A percentile compares a stretch with the other conserved stretches of the same genome.
phyloP scores from a whole-genome alignment of 2,329 filamentous ascomycete genomes.

The Penicillium sp. region DNA sequence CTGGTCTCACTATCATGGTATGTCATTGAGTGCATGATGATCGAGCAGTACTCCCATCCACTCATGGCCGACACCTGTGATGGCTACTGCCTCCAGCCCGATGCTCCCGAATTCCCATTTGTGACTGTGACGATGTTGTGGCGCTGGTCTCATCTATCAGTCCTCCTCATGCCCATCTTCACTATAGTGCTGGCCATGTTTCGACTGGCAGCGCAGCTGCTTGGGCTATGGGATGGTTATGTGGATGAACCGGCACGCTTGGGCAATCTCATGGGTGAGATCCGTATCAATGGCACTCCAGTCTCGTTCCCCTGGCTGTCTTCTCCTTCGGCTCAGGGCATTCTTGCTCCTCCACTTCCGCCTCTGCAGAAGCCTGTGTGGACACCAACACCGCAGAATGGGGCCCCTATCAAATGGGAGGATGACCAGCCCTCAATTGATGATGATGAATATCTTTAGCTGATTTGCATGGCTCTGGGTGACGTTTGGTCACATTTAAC shows the following conservation, averaged over 20 bases:
- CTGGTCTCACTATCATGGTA: conserved; percentile 51
- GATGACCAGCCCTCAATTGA: conserved; percentile 32
- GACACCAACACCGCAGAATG: conserved; percentile 9
- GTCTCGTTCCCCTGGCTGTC: conserved; percentile 22
- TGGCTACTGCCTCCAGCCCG: conserved; percentile 52
- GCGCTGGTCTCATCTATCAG: conserved; percentile 45
- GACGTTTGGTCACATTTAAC: neutral
- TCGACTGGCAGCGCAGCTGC: conserved; percentile 34
- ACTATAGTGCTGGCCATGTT: conserved; percentile 32
- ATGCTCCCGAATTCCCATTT: conserved; percentile 57
- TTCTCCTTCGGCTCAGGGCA: conserved; percentile 11
- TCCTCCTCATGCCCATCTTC: conserved; percentile 30
- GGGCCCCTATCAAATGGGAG: conserved; percentile 4
- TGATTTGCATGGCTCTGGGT: neutral
- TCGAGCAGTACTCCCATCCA: conserved; percentile 55
- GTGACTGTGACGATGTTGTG: conserved; percentile 58
- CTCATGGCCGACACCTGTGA: conserved; percentile 49
- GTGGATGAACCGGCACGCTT: conserved; percentile 33
- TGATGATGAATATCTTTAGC: conserved; percentile 27
- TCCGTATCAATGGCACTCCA: conserved; percentile 31
- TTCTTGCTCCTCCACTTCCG: conserved; percentile 3
- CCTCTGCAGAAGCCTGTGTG: conserved; percentile 17
- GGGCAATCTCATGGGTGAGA: conserved; percentile 30
- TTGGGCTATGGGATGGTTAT: conserved; percentile 46
- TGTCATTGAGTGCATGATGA: conserved; percentile 50